Percentiles rank a stretch among this genome's conserved stretches.
These are phyloP conservation scores for Blastobotrys elegans DNA, from an alignment of 1,139 yeast species.

Conservation along the genomic window DNA sequence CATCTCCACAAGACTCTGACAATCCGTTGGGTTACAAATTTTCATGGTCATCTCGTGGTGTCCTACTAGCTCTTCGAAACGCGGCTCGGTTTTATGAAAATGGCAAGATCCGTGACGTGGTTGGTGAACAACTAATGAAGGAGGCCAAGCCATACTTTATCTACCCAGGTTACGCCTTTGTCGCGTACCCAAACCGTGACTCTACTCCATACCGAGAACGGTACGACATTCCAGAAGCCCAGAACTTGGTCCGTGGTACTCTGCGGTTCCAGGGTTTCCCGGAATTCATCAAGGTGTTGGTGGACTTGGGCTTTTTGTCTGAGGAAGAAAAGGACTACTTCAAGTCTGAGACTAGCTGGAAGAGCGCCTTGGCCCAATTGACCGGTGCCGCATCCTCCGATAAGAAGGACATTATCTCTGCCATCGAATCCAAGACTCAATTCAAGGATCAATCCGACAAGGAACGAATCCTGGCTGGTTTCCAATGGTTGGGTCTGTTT, in stretches of 20 bases:
- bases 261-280: constrained; percentile 98
- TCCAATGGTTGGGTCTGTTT: constrained; percentile 92
- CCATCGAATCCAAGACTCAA: constrained; percentile 70
- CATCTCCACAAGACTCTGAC: constrained; percentile 96
- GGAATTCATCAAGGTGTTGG: constrained; percentile 90
- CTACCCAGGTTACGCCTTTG: constrained; percentile 93
- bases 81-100: constrained; percentile 84
- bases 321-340: constrained; percentile 66
- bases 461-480: constrained; percentile 80
- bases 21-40: constrained; percentile 98
- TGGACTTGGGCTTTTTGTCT: constrained; percentile 86
- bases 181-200: constrained; percentile 97
- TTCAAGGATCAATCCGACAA: constrained; percentile 81
- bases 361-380: constrained; percentile 73
- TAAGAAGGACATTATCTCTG: constrained; percentile 68
- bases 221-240: constrained; percentile 94
- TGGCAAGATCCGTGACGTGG: constrained; percentile 74
- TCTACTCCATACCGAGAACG: constrained; percentile 90
- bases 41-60: constrained; percentile 99
- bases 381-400: constrained; percentile 67
- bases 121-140: constrained; percentile 90
- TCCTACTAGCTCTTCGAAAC: constrained; percentile 89
- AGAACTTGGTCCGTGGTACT: constrained; percentile 94
- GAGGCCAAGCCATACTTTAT: constrained; percentile 92
- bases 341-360: constrained; percentile 67